Evolutionary conservation across 192 early-diverging fungal genomes (phyloP), one percentile per base, ranked within the genome.

Genomic region (Entophlyctis luteolus): DNA sequence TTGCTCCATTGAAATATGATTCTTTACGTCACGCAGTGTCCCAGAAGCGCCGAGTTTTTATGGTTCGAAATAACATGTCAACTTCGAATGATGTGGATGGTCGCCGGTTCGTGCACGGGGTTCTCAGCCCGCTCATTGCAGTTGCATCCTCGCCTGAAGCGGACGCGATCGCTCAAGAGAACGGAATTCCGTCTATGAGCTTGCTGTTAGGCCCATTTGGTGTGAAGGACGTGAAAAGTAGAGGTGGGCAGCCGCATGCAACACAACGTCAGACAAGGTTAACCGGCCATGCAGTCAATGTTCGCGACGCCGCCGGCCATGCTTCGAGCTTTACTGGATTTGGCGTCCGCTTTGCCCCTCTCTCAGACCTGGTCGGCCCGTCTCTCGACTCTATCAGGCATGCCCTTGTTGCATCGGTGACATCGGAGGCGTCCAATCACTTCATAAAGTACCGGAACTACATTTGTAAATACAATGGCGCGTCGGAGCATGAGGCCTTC

Each of bases 401-500:
- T 35, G 69, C 82, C 37, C 71, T 87, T 5, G 70, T 78, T 10
- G 80, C 87, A 12, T 55, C 75, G 54, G 81, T 88, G 1, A 8
- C 4, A n/a, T 6, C 20, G 54, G 5, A 55, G 3, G 22, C 18
- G 6, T 25, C 50, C 50, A 8, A 56, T 5, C 55, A 8, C 12
- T 6, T 10, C 22, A 34, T 56, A 14, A 65, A 80, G 63, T 95
- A 93, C 74, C 79, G 91, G 22, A 70, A 87, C 36, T 66, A 78
- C 14, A 68, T 90, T 29, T 82, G 87, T 20, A 76, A 75, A 59
- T 76, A 80, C 29, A 80, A 81, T 67, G 89, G 86, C 14, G 76
- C 85, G 8, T 87, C 90, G 0, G 94, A 97, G 65, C 93, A 97
- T 63, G 93, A 96, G 71, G 87, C 91, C 3, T 96, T 98, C 69